Conservation (phyloP, 2,329 filamentous ascomycete genomes). For the Colletotrichum gigasporum region DNA sequence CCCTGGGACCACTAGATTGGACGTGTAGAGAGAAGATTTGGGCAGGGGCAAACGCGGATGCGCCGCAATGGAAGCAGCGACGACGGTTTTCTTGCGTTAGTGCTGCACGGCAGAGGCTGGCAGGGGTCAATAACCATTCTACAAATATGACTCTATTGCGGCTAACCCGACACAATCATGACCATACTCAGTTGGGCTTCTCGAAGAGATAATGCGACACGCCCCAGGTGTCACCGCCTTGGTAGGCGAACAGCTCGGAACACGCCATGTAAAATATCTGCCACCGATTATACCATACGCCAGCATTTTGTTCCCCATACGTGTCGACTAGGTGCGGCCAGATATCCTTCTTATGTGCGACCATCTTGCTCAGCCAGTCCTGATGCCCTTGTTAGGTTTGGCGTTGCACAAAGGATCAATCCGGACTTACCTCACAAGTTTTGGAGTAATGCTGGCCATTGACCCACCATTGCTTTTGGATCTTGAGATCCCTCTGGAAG, state of each 20-base stretch:
- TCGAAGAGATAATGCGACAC: slow-evolving; percentile 74
- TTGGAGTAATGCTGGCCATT: slow-evolving; percentile 74
- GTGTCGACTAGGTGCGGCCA: slow-evolving; percentile 73
- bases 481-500: slow-evolving; percentile 70
- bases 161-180: not conserved
- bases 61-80: not conserved
- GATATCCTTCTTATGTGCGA: slow-evolving; percentile 64
- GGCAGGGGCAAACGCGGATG: not conserved
- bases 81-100: not conserved
- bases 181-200: slow-evolving; percentile 50
- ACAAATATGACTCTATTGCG: not conserved
- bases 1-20: slow-evolving; percentile 87
- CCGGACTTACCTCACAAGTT: slow-evolving; percentile 70
- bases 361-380: slow-evolving; percentile 72
- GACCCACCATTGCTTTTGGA: slow-evolving; percentile 76
- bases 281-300: slow-evolving; percentile 75
- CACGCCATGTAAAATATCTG: slow-evolving; percentile 79
- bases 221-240: slow-evolving; percentile 74
- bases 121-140: not conserved
- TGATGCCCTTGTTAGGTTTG: slow-evolving; percentile 33
- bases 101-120: not conserved
- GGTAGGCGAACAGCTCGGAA: slow-evolving; percentile 73
- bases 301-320: slow-evolving; percentile 68
- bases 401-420: not conserved
- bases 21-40: not conserved